Percentiles rank a stretch among this genome's conserved stretches.
Conservation (phyloP, 345 rosid species). For the Aegle marmelos region DNA sequence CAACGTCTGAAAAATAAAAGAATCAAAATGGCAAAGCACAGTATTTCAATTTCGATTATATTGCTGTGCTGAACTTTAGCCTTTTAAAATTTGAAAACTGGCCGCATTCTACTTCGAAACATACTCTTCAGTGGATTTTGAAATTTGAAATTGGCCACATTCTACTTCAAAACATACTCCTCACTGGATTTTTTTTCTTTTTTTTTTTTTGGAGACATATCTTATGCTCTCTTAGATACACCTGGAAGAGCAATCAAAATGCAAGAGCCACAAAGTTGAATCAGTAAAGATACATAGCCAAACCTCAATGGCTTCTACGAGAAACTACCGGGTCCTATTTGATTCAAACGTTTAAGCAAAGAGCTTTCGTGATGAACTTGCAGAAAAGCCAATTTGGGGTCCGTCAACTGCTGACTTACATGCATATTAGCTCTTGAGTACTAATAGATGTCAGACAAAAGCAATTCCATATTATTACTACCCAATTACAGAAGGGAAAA, state of each 20-base stretch:
- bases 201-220: not conserved
- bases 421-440: not conserved
- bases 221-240: not conserved
- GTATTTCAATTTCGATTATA: not conserved
- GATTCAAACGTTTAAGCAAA: not conserved
- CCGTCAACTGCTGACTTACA: not conserved
- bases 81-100: not conserved
- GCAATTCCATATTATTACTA: slow-evolving; percentile 1
- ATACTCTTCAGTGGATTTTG: not conserved
- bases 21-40: not conserved
- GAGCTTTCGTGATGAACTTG: not conserved
- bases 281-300: not conserved
- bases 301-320: not conserved
- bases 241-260: not conserved
- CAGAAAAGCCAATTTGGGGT: not conserved
- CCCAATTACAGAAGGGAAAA: not conserved
- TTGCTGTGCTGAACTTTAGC: not conserved
- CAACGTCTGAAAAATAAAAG: not conserved
- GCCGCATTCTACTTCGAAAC: not conserved
- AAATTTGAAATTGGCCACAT: not conserved
- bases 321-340: not conserved
- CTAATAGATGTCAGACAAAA: not conserved
- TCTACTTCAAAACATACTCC: not conserved
- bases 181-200: not conserved
- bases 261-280: not conserved